phyloP scores from a whole-genome alignment of 2,329 filamentous ascomycete genomes.

The Colletotrichum plurivorum region DNA sequence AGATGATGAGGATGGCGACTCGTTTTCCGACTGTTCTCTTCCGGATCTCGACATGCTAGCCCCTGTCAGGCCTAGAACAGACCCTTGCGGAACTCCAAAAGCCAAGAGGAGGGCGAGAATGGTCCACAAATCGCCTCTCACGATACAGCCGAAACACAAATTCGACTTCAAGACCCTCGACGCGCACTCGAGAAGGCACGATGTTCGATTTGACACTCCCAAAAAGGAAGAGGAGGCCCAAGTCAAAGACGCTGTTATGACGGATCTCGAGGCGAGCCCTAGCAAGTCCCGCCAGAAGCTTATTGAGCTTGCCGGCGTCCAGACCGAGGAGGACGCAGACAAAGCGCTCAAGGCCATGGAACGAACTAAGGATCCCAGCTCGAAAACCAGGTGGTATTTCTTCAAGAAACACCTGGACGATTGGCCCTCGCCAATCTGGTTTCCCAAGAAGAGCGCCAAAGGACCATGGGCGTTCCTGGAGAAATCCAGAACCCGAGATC shows the following conservation, averaged over 20 bases:
- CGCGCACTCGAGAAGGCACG: conserved; percentile 70
- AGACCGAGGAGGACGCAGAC: conserved; percentile 58
- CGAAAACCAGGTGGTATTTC: conserved; percentile 63
- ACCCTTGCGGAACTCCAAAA: conserved; percentile 58
- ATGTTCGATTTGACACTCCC: conserved; percentile 70
- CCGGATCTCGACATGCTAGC: conserved; percentile 57
- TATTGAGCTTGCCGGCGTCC: conserved; percentile 45
- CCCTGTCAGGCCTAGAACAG: conserved; percentile 31
- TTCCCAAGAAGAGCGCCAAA: conserved; percentile 54
- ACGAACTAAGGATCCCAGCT: conserved; percentile 57
- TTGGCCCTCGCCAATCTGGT: conserved; percentile 47
- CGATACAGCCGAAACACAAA: conserved; percentile 69
- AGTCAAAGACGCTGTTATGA: conserved; percentile 47
- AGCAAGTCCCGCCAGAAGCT: conserved; percentile 38
- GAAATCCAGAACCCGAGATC: conserved; percentile 66
- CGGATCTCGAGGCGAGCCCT: conserved; percentile 38
- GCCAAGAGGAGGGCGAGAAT: conserved; percentile 61
- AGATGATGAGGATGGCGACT: conserved; percentile 77
- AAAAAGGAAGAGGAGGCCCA: conserved; percentile 56
- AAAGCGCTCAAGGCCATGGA: conserved; percentile 64
- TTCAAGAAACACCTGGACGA: conserved; percentile 56
- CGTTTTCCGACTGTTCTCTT: conserved; percentile 70
- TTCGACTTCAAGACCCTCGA: conserved; percentile 75
- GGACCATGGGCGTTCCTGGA: conserved; percentile 64
- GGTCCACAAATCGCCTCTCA: conserved; percentile 62